phyloP scores from a whole-genome alignment of 768 basidiomycete species.

The Imleria badia region DNA sequence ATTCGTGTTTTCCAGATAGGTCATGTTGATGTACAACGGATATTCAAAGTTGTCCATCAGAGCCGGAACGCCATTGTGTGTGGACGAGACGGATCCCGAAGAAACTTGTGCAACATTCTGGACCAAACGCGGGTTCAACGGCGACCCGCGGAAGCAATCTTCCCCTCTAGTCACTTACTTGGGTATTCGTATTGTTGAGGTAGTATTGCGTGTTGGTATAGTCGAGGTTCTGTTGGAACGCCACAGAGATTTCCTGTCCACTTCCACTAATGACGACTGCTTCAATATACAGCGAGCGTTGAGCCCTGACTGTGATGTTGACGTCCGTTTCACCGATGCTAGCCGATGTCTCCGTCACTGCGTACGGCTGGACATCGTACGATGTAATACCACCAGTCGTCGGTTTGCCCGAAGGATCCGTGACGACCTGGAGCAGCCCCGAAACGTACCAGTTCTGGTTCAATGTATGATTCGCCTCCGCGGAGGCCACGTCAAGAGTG shows the following conservation, averaged over 20 bases:
- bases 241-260: conserved; percentile 52
- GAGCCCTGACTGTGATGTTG: conserved; percentile 61
- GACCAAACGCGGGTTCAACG: not conserved
- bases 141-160: not conserved
- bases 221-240: conserved; percentile 58
- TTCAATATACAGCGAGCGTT: conserved; percentile 57
- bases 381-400: conserved; percentile 68
- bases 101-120: conserved; percentile 53
- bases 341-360: conserved; percentile 48
- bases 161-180: conserved; percentile 29
- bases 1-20: conserved; percentile 32
- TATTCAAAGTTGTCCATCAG: conserved; percentile 54
- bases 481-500: conserved; percentile 71
- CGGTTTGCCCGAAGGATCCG: conserved; percentile 57
- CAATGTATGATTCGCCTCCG: conserved; percentile 62
- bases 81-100: conserved; percentile 45
- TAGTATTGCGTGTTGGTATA: conserved; percentile 67
- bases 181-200: conserved; percentile 43
- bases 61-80: conserved; percentile 44
- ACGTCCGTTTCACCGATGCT: conserved; percentile 46
- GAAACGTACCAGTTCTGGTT: conserved; percentile 80
- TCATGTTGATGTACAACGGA: conserved; percentile 47
- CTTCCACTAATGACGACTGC: conserved; percentile 61
- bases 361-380: conserved; percentile 59
- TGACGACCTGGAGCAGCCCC: conserved; percentile 63